Evolutionary conservation across 2,329 filamentous ascomycete genomes (phyloP).

Genomic region (Phaeophleospora eucalypticola): DNA sequence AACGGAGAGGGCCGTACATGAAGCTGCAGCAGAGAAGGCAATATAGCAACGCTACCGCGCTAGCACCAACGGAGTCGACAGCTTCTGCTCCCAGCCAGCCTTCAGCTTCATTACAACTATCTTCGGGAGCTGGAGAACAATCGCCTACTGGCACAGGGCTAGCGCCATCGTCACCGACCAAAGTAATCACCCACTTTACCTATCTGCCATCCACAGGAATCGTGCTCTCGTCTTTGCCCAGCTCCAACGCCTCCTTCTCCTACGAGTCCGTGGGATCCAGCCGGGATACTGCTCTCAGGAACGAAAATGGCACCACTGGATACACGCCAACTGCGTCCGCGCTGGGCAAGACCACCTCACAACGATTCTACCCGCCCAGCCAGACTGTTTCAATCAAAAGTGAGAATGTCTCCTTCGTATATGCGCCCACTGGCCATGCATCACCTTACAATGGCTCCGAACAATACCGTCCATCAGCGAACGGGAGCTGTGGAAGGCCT

Average conservation of each 20-base stretch:
- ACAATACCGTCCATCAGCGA: not conserved
- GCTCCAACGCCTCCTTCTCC: no score
- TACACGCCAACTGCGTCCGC: no score
- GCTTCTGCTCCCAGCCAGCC: not conserved
- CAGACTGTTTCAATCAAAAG: no score
- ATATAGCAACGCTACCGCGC: not conserved
- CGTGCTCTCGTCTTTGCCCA: no score
- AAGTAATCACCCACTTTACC: not conserved
- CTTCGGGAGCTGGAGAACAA: not conserved
- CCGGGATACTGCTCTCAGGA: no score
- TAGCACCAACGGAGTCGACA: not conserved
- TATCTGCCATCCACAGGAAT: not conserved
- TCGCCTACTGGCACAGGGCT: not conserved
- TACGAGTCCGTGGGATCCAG: no score
- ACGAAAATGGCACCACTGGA: no score
- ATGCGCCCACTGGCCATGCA: conserved; percentile 1
- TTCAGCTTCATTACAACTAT: not conserved
- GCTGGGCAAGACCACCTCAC: no score
- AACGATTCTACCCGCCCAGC: no score
- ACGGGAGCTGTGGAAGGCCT: conserved; percentile 23
- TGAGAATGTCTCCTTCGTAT: conserved; percentile 1
- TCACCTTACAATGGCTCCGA: not conserved
- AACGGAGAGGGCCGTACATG: not conserved
- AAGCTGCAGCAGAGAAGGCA: not conserved
- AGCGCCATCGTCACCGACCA: not conserved